Conservation (phyloP, 2,329 filamentous ascomycete genomes). For the Claviceps arundinis region DNA sequence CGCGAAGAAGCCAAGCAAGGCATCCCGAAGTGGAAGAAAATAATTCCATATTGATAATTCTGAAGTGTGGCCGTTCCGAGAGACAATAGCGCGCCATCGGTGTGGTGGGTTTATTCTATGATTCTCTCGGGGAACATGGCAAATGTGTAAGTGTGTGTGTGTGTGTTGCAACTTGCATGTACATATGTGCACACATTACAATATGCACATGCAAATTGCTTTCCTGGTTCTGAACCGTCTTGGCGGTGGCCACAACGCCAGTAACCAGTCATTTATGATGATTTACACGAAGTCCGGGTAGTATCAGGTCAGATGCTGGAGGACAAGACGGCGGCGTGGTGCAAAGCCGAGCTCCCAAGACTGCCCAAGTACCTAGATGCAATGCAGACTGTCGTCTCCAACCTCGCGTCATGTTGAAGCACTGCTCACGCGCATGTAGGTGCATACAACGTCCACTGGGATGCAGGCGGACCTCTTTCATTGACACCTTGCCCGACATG, state of each 20-base stretch:
- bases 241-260: not conserved
- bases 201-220: not conserved
- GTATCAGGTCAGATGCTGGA: not conserved
- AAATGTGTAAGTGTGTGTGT: not conserved
- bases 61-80: conserved; percentile 10
- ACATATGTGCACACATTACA: not conserved
- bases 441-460: not conserved
- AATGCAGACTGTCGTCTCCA: not conserved
- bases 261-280: not conserved
- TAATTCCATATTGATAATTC: conserved; percentile 10
- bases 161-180: not conserved
- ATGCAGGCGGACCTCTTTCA: not conserved
- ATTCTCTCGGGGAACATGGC: not conserved
- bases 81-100: conserved; percentile 11
- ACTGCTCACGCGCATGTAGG: not conserved
- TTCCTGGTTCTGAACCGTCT: not conserved
- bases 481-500: not conserved
- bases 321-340: not conserved
- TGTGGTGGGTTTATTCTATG: conserved; percentile 1
- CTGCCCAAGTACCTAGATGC: not conserved
- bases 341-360: not conserved
- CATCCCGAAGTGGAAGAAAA: not conserved
- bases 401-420: not conserved
- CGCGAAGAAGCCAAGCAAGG: conserved; percentile 6
- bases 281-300: no score